Evolutionary conservation across 2,329 filamentous ascomycete species (phyloP), one percentile per base, ranked within the genome.

Genomic region (Nothopassalora personata): DNA sequence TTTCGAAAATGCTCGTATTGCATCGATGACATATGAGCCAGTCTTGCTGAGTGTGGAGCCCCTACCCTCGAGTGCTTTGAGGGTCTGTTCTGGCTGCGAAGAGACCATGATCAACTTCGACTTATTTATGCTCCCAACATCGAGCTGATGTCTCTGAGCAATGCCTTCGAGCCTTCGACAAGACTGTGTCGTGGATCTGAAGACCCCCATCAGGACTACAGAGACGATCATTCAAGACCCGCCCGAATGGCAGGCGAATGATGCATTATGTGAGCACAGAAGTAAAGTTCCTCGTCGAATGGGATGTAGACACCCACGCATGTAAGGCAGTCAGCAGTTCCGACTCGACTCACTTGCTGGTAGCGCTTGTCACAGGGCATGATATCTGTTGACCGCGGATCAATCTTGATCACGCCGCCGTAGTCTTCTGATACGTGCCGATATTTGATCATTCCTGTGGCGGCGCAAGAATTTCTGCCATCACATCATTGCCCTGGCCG

Each of bases 181-280:
- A 10, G 5, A 49, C 8, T 10, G 6, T 11, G 4, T 13, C 9
- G 28, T 11, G 9, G 13, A 31, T 4, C 9, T 18, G 9, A 1
- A 27, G 8, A 15, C 19, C 28, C n/a, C 27, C 46, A 7, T n/a
- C 18, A 13, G 46, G 8, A 9, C 5, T 48, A 9, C 46, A 48
- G 5, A 1, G 19, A 9, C 46, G 39, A 15, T 43, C 39, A 5
- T 7, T 4, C 15, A 18, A 3, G 7, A 18, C 13, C 1, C 7
- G 1, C n/a, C 39, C n/a, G 13, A 13, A 8, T n/a, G 15, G 13
- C 13, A n/a, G 39, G 18, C 10, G 8, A n/a, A 49, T 49, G 47
- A 51, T 15, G 54, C 46, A 30, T 54, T 60, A 60, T 60, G 34
- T 54, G 58, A n/a, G 54, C 54, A 19, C 49, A 27, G 47, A 57